Percentiles rank a stretch among this genome's conserved stretches.
These are phyloP conservation scores for Leishmania tarentolae DNA, from an alignment of 208 protist genomes.

Conservation along the genomic window DNA sequence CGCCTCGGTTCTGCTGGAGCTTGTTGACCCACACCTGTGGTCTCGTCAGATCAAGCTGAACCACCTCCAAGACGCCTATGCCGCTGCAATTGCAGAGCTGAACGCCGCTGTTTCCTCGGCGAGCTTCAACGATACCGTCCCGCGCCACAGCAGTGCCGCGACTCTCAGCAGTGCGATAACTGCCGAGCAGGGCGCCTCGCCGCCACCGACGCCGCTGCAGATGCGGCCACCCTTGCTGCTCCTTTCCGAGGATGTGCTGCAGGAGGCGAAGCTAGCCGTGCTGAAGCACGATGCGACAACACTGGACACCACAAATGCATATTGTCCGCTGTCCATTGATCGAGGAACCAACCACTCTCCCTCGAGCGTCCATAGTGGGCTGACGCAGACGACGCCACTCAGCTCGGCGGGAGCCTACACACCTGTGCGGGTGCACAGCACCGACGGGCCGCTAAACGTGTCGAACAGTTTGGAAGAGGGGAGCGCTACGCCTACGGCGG, in stretches of 20 bases:
- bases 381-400: background rate
- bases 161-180: constrained; percentile 8
- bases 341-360: background rate
- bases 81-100: constrained; percentile 22
- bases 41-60: constrained; percentile 28
- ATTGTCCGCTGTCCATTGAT: background rate
- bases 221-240: constrained; percentile 10
- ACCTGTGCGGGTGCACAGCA: background rate
- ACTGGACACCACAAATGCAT: background rate
- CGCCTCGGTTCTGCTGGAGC: constrained; percentile 32
- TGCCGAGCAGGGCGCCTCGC: constrained; percentile 6
- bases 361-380: constrained; percentile 5
- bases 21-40: constrained; percentile 27
- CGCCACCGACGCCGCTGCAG: background rate
- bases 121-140: background rate
- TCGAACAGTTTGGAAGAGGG: constrained; percentile 14
- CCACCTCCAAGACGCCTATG: constrained; percentile 19
- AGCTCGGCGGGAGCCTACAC: background rate
- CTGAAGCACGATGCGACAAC: background rate
- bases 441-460: constrained; percentile 10
- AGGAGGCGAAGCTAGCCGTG: constrained; percentile 9
- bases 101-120: constrained; percentile 19
- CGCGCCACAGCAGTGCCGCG: constrained; percentile 4
- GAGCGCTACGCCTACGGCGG: constrained; percentile 1
- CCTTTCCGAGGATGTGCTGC: constrained; percentile 20